Conservation (phyloP, 2,329 filamentous ascomycete genomes). For the Beauveria scarabaeidicola region DNA sequence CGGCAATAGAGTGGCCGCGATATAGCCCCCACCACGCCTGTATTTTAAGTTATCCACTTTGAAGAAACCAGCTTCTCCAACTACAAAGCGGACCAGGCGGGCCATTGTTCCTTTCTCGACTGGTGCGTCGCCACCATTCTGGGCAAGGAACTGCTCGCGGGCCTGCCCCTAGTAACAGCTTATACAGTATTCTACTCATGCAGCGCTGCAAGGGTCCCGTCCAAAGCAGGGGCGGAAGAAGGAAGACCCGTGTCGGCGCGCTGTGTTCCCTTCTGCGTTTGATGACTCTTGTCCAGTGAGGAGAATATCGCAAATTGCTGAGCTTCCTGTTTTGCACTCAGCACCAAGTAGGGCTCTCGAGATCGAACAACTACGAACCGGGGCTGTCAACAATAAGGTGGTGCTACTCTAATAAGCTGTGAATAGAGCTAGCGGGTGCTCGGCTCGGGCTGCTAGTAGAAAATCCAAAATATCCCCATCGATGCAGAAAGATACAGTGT, state of each 20-base stretch:
- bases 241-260: no score
- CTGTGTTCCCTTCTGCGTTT: background rate
- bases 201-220: background rate
- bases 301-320: background rate
- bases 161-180: no score
- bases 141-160: background rate
- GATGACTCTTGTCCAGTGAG: background rate
- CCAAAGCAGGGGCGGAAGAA: background rate
- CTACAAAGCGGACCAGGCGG: background rate
- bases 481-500: background rate
- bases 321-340: background rate
- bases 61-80: background rate
- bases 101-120: conserved; percentile 3
- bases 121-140: background rate
- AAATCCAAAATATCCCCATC: conserved; percentile 1
- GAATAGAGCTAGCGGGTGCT: conserved; percentile 2
- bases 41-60: background rate
- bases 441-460: background rate
- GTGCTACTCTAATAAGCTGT: background rate
- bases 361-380: background rate
- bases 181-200: background rate
- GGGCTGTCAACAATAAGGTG: background rate
- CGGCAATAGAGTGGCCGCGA: background rate
- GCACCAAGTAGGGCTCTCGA: background rate
- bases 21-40: background rate